Evolutionary conservation across 2,329 filamentous ascomycete species (phyloP), one percentile per base, ranked within the genome.

Genomic region (Domatiomyces catenatus): DNA sequence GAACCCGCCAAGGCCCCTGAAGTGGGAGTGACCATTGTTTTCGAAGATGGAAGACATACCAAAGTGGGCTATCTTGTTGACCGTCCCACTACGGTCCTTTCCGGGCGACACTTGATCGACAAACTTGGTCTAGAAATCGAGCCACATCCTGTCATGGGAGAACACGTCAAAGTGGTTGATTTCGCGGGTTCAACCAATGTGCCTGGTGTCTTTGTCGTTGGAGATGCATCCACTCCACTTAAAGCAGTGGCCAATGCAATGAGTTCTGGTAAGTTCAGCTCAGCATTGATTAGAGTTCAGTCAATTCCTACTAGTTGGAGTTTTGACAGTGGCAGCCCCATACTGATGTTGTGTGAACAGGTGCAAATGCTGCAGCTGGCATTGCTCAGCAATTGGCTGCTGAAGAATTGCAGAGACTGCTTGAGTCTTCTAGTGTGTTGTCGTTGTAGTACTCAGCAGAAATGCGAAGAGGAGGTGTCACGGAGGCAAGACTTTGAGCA

Each of bases 21-120:
- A n/a, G 46, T 49, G 48, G 52, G 52, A 24, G 12, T 54, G 7
- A 36, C 52, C 45, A 43, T 52, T 5, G 48, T 52, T 24, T 44
- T 54, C 36, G 12, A 48, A 26, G 47, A 46, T 42, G 7, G 15
- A 24, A 45, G 50, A 32, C n/a, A 28, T 2, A 22, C 39, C 15
- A 28, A 44, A 39, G 18, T 52, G 26, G 50, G 48, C n/a, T 54
- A 44, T 22, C 5, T 54, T 15, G 20, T 50, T 28, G 47, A 52
- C 42, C 52, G 52, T 20, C 52, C 52, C 12, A 17, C 17, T 5
- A 46, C 44, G 3, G 24, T 22, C n/a, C 44, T 22, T 22, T 18
- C 15, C 5, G 12, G n/a, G 17, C 44, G 17, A 15, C 17, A 46
- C 15, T n/a, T 46, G n/a, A 17, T 46, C n/a, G 12, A 17, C 3